A percentile compares a stretch with the other conserved stretches of the same genome.
Evolutionary conservation across 352 stramenopile genomes (phyloP).

Genomic region (Globisporangium solare): DNA sequence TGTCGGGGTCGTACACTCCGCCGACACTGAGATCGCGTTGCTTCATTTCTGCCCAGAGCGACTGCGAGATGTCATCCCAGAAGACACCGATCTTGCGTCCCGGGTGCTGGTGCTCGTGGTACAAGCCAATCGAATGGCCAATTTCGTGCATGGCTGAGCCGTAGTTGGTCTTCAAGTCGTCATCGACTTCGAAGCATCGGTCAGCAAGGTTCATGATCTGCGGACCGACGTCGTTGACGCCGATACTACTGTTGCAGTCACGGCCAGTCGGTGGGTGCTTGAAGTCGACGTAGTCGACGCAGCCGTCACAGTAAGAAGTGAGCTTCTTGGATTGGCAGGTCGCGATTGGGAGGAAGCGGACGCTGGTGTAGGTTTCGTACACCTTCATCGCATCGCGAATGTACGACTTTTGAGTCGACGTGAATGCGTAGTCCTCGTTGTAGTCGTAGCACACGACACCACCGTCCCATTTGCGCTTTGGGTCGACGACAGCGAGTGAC

Average conservation of each 20-base stretch:
- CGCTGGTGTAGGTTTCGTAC: constrained; percentile 61
- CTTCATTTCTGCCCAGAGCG: constrained; percentile 70
- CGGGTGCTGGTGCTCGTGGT: constrained; percentile 81
- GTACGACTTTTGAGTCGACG: constrained; percentile 38
- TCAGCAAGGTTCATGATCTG: constrained; percentile 75
- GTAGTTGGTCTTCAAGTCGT: constrained; percentile 66
- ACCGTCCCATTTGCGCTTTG: constrained; percentile 52
- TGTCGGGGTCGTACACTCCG: constrained; percentile 61
- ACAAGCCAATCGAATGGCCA: constrained; percentile 67
- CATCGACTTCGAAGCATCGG: constrained; percentile 73
- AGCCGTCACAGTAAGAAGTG: constrained; percentile 54
- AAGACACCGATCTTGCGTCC: constrained; percentile 64
- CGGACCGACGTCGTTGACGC: constrained; percentile 50
- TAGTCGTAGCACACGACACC: constrained; percentile 75
- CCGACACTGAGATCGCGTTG: constrained; percentile 62
- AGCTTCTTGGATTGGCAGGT: constrained; percentile 45
- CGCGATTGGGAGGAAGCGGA: constrained; percentile 57
- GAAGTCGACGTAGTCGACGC: constrained; percentile 70
- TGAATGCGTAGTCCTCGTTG: constrained; percentile 66
- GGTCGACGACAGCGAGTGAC: constrained; percentile 60
- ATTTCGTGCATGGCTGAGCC: constrained; percentile 82
- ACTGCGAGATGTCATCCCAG: constrained; percentile 69
- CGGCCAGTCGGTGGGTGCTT: constrained; percentile 64
- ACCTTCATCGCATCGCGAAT: constrained; percentile 68
- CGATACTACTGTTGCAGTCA: constrained; percentile 78